phyloP scores from a whole-genome alignment of 129 eudicot species.

The Solidago caesia region DNA sequence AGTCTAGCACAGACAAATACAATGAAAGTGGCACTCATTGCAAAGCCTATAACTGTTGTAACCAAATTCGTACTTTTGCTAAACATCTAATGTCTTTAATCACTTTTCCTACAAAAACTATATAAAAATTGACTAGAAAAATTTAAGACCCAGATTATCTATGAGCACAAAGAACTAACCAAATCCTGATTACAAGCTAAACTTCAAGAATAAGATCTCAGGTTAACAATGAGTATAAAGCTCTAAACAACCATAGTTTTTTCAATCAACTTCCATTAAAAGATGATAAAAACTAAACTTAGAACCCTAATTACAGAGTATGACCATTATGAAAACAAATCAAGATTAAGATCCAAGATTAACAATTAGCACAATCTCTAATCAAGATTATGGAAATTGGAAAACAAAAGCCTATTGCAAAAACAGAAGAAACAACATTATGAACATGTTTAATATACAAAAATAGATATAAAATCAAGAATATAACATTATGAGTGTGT shows the following conservation, averaged over 20 bases:
- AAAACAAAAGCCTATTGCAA: slow-evolving; percentile 4
- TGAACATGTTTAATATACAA: slow-evolving; percentile 25
- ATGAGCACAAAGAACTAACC: not conserved
- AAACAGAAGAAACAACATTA: slow-evolving; percentile 22
- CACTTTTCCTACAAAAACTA: slow-evolving; percentile 2
- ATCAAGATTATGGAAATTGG: slow-evolving; percentile 17
- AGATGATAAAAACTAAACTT: not conserved
- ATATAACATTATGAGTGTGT: not conserved
- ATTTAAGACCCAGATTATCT: not conserved
- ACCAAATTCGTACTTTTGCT: slow-evolving; percentile 72
- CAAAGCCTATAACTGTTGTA: slow-evolving; percentile 89
- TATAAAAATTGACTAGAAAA: slow-evolving; percentile 13
- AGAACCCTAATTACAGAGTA: slow-evolving; percentile 25
- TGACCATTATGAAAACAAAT: not conserved
- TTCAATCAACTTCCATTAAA: slow-evolving; percentile 19
- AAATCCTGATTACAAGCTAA: slow-evolving; percentile 16
- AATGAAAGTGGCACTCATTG: slow-evolving; percentile 96
- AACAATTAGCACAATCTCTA: slow-evolving; percentile 19
- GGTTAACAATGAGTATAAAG: slow-evolving; percentile 2
- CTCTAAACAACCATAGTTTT: slow-evolving; percentile 16
- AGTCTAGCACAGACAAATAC: slow-evolving; percentile 89
- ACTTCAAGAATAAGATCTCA: slow-evolving; percentile 12
- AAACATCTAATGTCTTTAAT: slow-evolving; percentile 43
- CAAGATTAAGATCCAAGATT: slow-evolving; percentile 31
- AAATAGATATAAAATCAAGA: slow-evolving; percentile 27